Conservation (phyloP, 2,329 filamentous ascomycete genomes). For the Exophiala dermatitidis region DNA sequence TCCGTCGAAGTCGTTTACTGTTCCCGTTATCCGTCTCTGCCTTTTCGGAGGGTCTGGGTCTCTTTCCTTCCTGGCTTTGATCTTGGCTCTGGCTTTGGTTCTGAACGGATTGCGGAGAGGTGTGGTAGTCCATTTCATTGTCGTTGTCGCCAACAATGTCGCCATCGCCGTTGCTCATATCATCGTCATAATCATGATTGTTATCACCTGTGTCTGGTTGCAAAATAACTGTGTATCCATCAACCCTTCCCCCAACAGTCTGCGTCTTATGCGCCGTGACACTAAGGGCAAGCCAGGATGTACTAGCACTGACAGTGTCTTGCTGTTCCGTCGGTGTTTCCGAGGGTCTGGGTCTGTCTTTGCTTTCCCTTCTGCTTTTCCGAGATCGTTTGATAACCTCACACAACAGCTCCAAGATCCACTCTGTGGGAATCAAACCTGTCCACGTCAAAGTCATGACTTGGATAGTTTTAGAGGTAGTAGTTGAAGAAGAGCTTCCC, state of each 20-base stretch:
- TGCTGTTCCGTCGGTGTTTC: neutral
- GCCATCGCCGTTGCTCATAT: neutral
- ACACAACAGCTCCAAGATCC: constrained; percentile 34
- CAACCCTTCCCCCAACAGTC: constrained; percentile 9
- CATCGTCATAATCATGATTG: neutral
- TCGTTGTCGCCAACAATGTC: neutral
- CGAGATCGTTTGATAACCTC: constrained; percentile 9
- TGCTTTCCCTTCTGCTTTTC: no score
- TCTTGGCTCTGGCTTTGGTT: no score
- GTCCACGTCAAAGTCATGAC: constrained; percentile 38
- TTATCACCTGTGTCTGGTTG: constrained; percentile 1
- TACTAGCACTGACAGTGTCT: no score
- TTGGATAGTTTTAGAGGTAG: no score
- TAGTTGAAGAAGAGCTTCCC: no score
- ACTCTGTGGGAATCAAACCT: constrained; percentile 36
- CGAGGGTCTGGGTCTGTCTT: no score
- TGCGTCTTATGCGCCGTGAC: constrained; percentile 21
- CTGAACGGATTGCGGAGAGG: no score
- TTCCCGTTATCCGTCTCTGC: no score
- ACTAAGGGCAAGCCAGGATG: constrained; percentile 21
- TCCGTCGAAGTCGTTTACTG: neutral
- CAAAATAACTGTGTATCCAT: constrained; percentile 25
- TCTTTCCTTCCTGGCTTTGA: no score
- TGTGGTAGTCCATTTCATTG: no score
- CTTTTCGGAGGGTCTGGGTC: no score